phyloP scores from a whole-genome alignment of 768 basidiomycete genomes.

The Phylloporus sp. region DNA sequence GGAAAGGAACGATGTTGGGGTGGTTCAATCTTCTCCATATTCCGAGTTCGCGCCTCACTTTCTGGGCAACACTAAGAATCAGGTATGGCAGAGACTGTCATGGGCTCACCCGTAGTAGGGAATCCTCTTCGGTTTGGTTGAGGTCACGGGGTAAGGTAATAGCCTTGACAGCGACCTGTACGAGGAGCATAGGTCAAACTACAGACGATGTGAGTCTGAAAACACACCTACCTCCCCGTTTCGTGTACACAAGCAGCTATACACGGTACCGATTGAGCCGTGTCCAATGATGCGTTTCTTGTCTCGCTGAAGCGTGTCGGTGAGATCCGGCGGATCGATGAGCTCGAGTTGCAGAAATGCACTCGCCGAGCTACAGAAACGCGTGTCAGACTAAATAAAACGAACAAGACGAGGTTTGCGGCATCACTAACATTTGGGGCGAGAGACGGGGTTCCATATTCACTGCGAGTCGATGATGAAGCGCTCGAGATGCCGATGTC shows the following conservation, averaged over 20 bases:
- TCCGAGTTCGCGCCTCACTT: slow-evolving; percentile 2
- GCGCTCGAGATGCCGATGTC: no score
- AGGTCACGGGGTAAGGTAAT: background rate
- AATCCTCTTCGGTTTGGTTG: background rate
- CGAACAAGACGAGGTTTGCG: background rate
- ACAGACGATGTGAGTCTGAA: no score
- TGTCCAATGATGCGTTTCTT: background rate
- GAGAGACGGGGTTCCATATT: no score
- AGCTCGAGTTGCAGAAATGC: background rate
- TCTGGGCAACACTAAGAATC: background rate
- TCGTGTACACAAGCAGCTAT: background rate
- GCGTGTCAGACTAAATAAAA: background rate
- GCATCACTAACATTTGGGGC: no score
- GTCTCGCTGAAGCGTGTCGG: background rate
- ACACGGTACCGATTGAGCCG: background rate
- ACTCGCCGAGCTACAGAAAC: background rate
- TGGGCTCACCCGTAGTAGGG: background rate
- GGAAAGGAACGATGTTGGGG: slow-evolving; percentile 8
- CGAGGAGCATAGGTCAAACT: background rate
- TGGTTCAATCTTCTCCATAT: slow-evolving; percentile 7
- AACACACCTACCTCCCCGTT: background rate
- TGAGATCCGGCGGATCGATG: background rate
- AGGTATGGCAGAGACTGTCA: background rate
- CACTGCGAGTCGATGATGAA: no score
- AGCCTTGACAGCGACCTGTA: slow-evolving; percentile 7